Conservation (phyloP, 2,329 filamentous ascomycete genomes). For the Microdochium nivale region DNA sequence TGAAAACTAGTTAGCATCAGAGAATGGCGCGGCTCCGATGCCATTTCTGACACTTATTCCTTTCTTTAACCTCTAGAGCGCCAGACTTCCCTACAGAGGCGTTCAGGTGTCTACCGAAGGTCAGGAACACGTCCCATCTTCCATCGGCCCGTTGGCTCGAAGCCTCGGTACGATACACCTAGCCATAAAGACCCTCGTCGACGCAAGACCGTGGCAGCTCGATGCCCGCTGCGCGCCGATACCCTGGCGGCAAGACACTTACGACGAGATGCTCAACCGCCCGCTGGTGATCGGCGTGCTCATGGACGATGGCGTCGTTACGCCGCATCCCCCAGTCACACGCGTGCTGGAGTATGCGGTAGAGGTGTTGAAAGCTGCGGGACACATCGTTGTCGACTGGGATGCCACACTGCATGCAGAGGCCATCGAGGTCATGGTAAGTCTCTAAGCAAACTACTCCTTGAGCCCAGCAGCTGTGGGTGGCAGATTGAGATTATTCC, state of each 20-base stretch:
- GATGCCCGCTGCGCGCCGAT: constrained; percentile 46
- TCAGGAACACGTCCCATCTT: constrained; percentile 55
- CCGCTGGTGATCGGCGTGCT: constrained; percentile 34
- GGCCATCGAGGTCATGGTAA: constrained; percentile 46
- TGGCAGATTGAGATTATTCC: too few species aligned
- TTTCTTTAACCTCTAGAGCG: constrained; percentile 30
- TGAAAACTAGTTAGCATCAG: not conserved
- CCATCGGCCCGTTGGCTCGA: constrained; percentile 51
- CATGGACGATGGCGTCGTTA: constrained; percentile 40
- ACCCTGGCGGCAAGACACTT: constrained; percentile 40
- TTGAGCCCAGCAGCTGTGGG: not conserved
- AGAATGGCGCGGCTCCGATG: not conserved
- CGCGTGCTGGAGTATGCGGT: constrained; percentile 31
- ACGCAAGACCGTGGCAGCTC: constrained; percentile 39
- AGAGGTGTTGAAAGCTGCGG: constrained; percentile 29
- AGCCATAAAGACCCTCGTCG: constrained; percentile 37
- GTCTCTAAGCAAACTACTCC: constrained; percentile 1
- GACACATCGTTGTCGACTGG: constrained; percentile 48
- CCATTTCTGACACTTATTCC: too few species aligned
- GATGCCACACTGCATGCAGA: constrained; percentile 39
- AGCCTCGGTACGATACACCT: constrained; percentile 38
- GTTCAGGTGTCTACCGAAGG: constrained; percentile 54
- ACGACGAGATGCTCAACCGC: constrained; percentile 26
- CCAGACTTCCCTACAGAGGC: constrained; percentile 47
- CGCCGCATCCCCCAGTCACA: constrained; percentile 41